Conservation (phyloP, 306 rosid species). For the Cucumis cinereus region DNA sequence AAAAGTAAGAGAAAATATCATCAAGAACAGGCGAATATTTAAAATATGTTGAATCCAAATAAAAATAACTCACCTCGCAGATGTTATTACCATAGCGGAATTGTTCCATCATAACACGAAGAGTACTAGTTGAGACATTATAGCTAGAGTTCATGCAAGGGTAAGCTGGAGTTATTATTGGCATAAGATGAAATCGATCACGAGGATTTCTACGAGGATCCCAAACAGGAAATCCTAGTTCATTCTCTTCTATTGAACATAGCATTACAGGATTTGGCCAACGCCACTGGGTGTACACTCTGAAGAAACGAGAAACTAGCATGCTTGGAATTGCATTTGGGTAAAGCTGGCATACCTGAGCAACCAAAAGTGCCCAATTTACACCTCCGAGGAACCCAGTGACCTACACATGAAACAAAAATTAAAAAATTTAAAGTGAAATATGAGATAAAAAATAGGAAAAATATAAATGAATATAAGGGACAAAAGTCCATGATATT, state of each 20-base stretch:
- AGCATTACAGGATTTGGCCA: constrained; percentile 99
- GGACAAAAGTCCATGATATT: background rate
- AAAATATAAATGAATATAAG: background rate
- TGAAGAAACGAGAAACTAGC: constrained; percentile 93
- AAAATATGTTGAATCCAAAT: background rate
- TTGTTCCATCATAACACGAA: constrained; percentile 96
- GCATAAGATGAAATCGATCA: constrained; percentile 84
- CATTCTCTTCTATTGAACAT: constrained; percentile 85
- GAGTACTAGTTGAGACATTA: constrained; percentile 89
- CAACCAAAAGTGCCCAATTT: constrained; percentile 94
- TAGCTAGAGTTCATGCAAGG: constrained; percentile 99
- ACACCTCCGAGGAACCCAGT: constrained; percentile 99
- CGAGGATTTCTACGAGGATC: constrained; percentile 88
- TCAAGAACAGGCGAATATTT: background rate
- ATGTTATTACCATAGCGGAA: constrained; percentile 60
- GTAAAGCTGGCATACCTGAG: constrained; percentile 92
- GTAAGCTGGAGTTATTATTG: constrained; percentile 96
- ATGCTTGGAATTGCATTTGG: constrained; percentile 97
- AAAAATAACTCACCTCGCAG: constrained; percentile 48
- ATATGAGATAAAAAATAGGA: background rate
- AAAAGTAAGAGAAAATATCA: background rate
- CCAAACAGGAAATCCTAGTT: constrained; percentile 80
- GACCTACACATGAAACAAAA: constrained; percentile 34
- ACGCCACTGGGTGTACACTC: constrained; percentile 98
- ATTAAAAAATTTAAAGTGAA: background rate